Evolutionary conservation across 1,139 yeast genomes (phyloP), one percentile per base, ranked within the genome.

Genomic region (Suhomyces bokatorum): DNA sequence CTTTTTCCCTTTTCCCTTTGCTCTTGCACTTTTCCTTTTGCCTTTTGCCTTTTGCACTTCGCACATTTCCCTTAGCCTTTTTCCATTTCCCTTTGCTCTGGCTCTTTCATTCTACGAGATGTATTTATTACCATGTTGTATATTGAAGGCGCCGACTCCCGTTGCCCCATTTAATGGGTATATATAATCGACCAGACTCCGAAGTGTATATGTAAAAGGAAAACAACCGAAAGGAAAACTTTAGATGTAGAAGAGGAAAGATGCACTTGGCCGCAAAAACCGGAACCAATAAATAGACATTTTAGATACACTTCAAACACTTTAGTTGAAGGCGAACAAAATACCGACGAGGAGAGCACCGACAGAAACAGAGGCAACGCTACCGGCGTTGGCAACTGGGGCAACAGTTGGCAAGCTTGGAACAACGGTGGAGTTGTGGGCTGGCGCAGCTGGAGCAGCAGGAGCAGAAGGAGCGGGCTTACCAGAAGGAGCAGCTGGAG

Each of bases 331-430:
- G 46, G 45, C 49, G 26, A 53, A 40, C 32, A 58, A 48, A 33
- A 54, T 37, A 51, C 59, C 64, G 35, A 63, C 63, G 16, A 59
- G 43, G 17, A 60, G 37, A 28, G 62, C 57, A 41, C 58, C 57
- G 28, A 59, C 37, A 17, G 66, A 57, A 30, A 49, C 59, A 30
- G 58, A 33, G 43, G 43, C 44, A 6, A 52, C 48, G 42, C 45
- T 53, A 41, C 58, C 64, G 17, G 50, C 42, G 34, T 39, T 37
- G 13, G 49, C 49, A 43, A 45, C 58, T 43, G 52, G 58, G 15
- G 40, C 55, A 28, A 53, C 44, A 32, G 59, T 37, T 24, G 51
- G 45, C 24, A 20, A 20, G 24, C 24, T 20, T 20, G 24, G 24
- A 20, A 20, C 24, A 31, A 39, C 40, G 42, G 45, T 38, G 5